Conservation (phyloP, 2,329 filamentous ascomycete species). For the Nemania sp. region DNA sequence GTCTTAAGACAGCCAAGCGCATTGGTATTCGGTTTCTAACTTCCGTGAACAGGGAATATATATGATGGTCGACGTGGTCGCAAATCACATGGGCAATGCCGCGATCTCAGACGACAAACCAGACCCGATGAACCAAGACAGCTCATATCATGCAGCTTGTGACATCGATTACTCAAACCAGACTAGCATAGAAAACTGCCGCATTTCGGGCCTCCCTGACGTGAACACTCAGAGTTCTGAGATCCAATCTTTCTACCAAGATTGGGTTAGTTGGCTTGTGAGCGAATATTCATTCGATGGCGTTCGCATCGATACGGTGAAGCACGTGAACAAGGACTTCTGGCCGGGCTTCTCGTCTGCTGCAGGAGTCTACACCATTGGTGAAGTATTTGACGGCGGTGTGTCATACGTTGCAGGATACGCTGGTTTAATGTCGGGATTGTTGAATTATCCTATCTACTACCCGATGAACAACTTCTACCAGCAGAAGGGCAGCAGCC, state of each 20-base stretch:
- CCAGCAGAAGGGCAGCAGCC: conserved; percentile 44
- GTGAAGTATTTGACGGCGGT: conserved; percentile 62
- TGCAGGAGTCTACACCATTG: conserved; percentile 61
- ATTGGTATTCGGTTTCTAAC: neutral
- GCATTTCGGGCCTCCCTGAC: conserved; percentile 64
- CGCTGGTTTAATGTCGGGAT: conserved; percentile 56
- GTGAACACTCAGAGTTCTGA: conserved; percentile 56
- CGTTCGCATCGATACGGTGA: conserved; percentile 63
- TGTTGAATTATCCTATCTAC: conserved; percentile 60
- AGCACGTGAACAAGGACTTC: conserved; percentile 63
- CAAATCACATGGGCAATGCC: conserved; percentile 58
- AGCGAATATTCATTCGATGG: conserved; percentile 65
- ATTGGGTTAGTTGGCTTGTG: conserved; percentile 63
- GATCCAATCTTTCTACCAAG: conserved; percentile 55
- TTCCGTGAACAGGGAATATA: conserved; percentile 26
- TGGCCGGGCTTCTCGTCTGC: conserved; percentile 57
- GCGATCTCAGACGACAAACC: conserved; percentile 52
- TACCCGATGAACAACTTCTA: conserved; percentile 44
- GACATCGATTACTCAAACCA: conserved; percentile 58
- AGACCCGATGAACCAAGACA: conserved; percentile 51
- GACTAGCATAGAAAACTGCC: conserved; percentile 53
- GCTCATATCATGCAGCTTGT: conserved; percentile 66
- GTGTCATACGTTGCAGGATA: conserved; percentile 56
- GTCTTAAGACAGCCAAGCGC: conserved; percentile 22
- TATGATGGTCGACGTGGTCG: conserved; percentile 54